Conservation (phyloP, 1,284 basidiomycete species). For the Vanrija pseudolonga region DNA sequence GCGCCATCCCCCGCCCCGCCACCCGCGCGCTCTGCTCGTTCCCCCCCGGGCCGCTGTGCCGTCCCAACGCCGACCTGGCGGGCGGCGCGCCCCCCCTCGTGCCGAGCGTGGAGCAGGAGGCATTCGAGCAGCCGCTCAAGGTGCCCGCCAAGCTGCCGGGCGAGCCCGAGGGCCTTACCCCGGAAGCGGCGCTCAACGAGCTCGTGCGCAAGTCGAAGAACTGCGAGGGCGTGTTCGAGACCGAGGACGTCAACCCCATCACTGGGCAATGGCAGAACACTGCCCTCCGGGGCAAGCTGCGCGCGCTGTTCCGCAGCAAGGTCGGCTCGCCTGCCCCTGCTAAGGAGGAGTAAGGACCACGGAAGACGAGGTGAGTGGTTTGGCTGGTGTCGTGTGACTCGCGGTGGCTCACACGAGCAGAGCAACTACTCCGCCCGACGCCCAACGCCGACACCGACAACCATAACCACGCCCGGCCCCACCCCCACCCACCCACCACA, state of each 20-base stretch:
- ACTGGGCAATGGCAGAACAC: not conserved
- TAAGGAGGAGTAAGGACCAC: too few species aligned
- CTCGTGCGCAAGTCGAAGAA: not conserved
- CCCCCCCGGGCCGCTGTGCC: constrained; percentile 7
- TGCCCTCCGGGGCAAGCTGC: too few species aligned
- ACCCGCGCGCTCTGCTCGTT: constrained; percentile 7
- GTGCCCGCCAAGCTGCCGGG: not conserved
- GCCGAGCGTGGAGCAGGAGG: constrained; percentile 4
- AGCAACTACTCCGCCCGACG: too few species aligned
- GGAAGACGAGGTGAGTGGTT: too few species aligned
- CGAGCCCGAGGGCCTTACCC: constrained; percentile 7
- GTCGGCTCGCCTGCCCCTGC: too few species aligned
- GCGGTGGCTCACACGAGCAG: too few species aligned
- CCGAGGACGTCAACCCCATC: constrained; percentile 9
- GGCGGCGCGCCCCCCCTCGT: not conserved
- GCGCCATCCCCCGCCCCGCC: not conserved
- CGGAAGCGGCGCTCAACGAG: constrained; percentile 9
- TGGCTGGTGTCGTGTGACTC: too few species aligned
- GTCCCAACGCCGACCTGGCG: not conserved
- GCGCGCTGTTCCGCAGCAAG: too few species aligned
- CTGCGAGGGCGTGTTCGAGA: not conserved
- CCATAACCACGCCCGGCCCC: too few species aligned
- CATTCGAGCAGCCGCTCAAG: constrained; percentile 7
- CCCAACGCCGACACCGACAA: too few species aligned
- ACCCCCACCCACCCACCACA: too few species aligned